Evolutionary conservation across 2,329 filamentous ascomycete species (phyloP), one percentile per base, ranked within the genome.

Genomic region (Colletotrichum costaricense): DNA sequence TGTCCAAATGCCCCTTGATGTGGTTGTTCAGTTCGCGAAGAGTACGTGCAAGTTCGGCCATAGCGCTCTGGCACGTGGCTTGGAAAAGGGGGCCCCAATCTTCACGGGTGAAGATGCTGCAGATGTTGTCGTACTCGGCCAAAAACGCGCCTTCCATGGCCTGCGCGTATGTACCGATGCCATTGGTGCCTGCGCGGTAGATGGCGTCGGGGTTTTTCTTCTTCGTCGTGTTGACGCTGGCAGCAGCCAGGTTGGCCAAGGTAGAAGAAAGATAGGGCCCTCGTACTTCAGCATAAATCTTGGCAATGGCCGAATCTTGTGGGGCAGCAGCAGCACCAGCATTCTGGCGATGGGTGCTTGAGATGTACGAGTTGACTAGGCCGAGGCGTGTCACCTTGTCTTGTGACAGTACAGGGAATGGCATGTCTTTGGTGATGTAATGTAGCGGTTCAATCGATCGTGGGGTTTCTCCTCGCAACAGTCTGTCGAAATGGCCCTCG

Each of bases 111-210:
- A 98, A 99, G 70, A 99, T 91, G 74, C 91, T 93, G 79, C 93
- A 94, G 59, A 98, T 94, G 78, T 95, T 98, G 72, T 97, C 94
- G 82, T 97, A 95, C 82, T 99, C 97, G 12, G 95, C 92, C 30
- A 93, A 83, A 76, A 97, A 96, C 74, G 98, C 92, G 7, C 93
- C 94, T 80, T 98, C 95, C 84, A 99, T 91, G 0, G 93, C 94
- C 78, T 93, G 92, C 0, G 95, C 93, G 80, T 99, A 99, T 46
- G 93, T 95, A 3, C 93, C 92, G 72, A 99, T 97, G 5, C 95
- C 96, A 81, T 97, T 98, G 26, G 94, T 97, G 16, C 95, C 96
- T 72, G 94, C 89, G 72, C 92, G 92, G 82, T 99, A 99, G 11
- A 97, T 90, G 3, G 94, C 94, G 80, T 96, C 94, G 1, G 93